These are phyloP conservation scores for Selenicereus undatus DNA, from an alignment of 148 eudicot species.

Conservation along the genomic window DNA sequence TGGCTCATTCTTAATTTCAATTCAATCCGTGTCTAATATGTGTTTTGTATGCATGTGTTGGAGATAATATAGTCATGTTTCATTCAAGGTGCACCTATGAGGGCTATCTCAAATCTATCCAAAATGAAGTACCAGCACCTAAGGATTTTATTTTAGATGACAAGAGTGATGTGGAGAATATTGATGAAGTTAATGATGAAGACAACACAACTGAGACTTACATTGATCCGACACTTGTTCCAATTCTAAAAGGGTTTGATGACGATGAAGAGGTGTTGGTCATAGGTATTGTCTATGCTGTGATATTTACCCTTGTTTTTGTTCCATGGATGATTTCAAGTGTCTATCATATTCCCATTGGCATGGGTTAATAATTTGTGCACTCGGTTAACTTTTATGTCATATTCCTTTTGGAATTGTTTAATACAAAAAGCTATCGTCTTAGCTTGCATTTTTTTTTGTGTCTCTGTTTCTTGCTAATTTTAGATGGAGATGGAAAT, in stretches of 20 bases:
- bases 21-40: too few relatives aligned
- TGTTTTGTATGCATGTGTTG: background rate
- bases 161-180: background rate
- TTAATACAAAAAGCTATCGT: too few relatives aligned
- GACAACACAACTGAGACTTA: background rate
- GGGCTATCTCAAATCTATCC: too few relatives aligned
- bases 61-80: background rate
- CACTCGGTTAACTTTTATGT: background rate
- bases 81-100: background rate
- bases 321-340: background rate
- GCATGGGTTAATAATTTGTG: too few relatives aligned
- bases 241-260: background rate
- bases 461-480: background rate
- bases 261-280: background rate
- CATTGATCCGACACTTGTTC: background rate
- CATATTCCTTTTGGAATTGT: too few relatives aligned
- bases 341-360: too few relatives aligned
- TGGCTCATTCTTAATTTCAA: too few relatives aligned
- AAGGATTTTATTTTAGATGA: too few relatives aligned
- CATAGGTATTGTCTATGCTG: background rate
- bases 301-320: background rate
- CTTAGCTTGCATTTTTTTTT: background rate
- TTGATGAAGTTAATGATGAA: background rate
- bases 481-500: background rate
- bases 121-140: too few relatives aligned